Evolutionary conservation across 108 stramenopile genomes (phyloP).

Genomic region (Fistulifera solaris): DNA sequence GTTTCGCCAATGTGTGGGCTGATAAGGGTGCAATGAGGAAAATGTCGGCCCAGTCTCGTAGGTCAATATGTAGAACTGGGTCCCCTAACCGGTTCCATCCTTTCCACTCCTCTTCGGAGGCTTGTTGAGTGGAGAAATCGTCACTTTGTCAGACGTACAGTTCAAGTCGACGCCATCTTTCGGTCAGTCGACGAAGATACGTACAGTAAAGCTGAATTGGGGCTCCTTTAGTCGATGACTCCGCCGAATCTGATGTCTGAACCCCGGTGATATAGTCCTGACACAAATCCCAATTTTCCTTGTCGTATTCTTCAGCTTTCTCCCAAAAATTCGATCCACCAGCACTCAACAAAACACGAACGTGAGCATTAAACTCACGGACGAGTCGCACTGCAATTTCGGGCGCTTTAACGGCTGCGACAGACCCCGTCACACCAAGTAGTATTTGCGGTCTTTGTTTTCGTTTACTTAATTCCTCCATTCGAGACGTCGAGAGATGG

Average conservation of each 20-base stretch:
- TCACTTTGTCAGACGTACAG: constrained; percentile 4
- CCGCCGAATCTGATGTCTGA: too few relatives aligned
- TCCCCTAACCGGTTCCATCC: constrained; percentile 64
- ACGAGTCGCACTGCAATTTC: constrained; percentile 64
- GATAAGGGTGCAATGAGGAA: constrained; percentile 22
- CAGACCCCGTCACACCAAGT: constrained; percentile 76
- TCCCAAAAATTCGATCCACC: constrained; percentile 72
- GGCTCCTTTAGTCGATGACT: too few relatives aligned
- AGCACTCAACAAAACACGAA: constrained; percentile 52
- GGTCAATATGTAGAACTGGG: constrained; percentile 86
- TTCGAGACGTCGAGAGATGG: too few relatives aligned
- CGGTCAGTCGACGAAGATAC: too few relatives aligned
- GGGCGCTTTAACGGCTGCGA: constrained; percentile 84
- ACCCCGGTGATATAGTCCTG: too few relatives aligned
- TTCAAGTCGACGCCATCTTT: neutral
- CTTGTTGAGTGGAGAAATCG: constrained; percentile 14
- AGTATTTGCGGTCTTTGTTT: constrained; percentile 28
- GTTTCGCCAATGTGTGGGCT: constrained; percentile 18
- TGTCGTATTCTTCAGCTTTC: constrained; percentile 50
- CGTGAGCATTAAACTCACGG: constrained; percentile 11
- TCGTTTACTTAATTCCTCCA: neutral
- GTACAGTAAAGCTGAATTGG: too few relatives aligned
- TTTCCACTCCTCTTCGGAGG: constrained; percentile 74
- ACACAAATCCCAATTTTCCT: too few relatives aligned
- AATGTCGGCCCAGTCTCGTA: constrained; percentile 85